Evolutionary conservation across 163 green algal species (phyloP).

Genomic region (Chlorella variabilis): DNA sequence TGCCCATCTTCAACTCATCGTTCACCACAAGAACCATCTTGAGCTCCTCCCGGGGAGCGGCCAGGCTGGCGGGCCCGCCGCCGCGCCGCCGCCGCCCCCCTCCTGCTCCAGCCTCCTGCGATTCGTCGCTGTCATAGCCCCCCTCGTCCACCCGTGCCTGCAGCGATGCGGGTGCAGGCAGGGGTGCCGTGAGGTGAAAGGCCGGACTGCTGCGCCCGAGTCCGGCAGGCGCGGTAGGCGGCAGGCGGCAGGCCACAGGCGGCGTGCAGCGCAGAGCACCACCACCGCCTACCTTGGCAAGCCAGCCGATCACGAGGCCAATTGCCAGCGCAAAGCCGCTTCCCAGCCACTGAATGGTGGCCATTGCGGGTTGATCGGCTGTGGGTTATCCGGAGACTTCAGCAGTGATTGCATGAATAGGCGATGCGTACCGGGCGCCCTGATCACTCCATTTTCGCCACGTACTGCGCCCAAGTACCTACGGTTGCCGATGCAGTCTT

Average conservation of each 20-base stretch:
- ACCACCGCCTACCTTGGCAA: no score
- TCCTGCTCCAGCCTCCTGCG: neutral
- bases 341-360: neutral
- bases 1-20: slow-evolving; percentile 74
- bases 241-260: no score
- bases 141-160: neutral
- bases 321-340: neutral
- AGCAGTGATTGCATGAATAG: no score
- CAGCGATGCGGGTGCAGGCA: no score
- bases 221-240: neutral
- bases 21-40: slow-evolving; percentile 56
- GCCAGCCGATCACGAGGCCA: neutral
- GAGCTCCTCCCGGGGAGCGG: slow-evolving; percentile 12
- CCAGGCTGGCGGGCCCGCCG: neutral
- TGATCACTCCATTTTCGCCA: no score
- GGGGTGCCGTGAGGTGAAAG: no score
- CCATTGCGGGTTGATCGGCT: neutral
- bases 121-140: slow-evolving; percentile 1
- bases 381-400: no score
- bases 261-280: no score
- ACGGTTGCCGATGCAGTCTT: no score
- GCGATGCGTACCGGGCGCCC: no score
- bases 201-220: neutral
- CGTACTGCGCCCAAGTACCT: no score
- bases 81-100: neutral